Evolutionary conservation across 257 asterid genomes (phyloP), one percentile per base, ranked within the genome.

Genomic region (Leonotis leonurus): DNA sequence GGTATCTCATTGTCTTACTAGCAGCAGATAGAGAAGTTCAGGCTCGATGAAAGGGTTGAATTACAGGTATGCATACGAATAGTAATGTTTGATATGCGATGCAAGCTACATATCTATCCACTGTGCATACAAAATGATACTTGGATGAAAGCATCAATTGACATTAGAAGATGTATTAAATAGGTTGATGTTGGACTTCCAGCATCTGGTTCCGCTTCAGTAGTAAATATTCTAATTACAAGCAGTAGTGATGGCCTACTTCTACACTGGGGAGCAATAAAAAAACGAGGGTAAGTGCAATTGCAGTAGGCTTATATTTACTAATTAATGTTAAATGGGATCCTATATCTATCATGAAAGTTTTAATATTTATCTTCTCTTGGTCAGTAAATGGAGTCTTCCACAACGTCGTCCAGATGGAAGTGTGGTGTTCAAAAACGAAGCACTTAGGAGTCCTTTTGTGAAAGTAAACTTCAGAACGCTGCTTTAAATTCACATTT

Each of bases 181-280:
- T 89, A 93, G 99, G 96, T 93, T 71, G 91, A 80, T 70, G 85
- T 85, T 60, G 85, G 70, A 71, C 68, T 74, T 74, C 75, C 95
- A 21, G 45, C 81, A 63, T 71, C 90, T 68, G 87, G 83, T 65
- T 73, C 83, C 66, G 71, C 52, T 24, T 46, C 76, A 16, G 70
- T 64, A 2, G 92, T 93, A 44, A 81, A 87, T 69, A 70, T 89
- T 55, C 78, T 73, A 73, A 81, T 80, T 44, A 62, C 89, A 61
- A 75, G 71, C 71, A 53, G 70, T 39, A 78, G 85, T 67, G 81
- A 74, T 71, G 54, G 78, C 78, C 70, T 93, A 22, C 43, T 80
- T 70, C 88, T 93, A 49, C 99, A 93, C 69, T 93, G 99, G 99
- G 99, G 99, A 49, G 97, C 88, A 36, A 45, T 83, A 68, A 79